Base-by-base conservation (phyloP, 176 grass and related monocot species). In the Eragrostis curvula region DNA sequence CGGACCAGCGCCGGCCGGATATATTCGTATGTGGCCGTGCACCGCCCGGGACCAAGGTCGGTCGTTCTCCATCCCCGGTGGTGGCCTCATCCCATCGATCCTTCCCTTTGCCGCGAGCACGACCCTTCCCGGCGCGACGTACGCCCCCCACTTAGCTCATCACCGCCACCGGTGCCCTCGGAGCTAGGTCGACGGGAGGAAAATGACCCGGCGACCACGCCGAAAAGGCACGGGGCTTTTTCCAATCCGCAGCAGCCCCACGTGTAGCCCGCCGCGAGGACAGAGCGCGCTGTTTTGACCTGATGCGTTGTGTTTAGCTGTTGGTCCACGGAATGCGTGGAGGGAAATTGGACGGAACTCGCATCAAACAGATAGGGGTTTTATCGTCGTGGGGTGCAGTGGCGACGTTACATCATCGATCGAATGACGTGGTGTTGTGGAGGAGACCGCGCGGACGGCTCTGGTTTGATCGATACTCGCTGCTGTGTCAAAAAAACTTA, bases 21-120 rank as follows among this genome's bases (percentile, higher is more conserved):
- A n/a, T n/a, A 46, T 62, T 76, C 14, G 23, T 45, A 61, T 61
- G 32, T 36, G 74, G 56, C 40, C 24, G 23, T 40, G 46, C 45
- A 17, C 14, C 6, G 13, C 12, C 24, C 15, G 65, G 65, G 65
- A 70, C 78, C 48, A 68, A 44, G 20, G 5, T 7, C 18, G 30
- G 50, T 70, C 78, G 36, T 56, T 58, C 12, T 81, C 78, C n/a
- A 28, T 17, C 65, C 43, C 12, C 51, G 15, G 39, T 70, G 36
- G 78, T 32, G 66, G 66, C 51, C 76, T 66, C 77, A 1, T 40
- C 58, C 17, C 8, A 7, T 18, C 15, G 7, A 9, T 14, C 32
- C 2, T 7, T 40, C 64, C 32, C 64, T 39, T 9, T 2, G 16
- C 32, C 32, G 32, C 30, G 28, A 29, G 59, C 25, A 5, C 59